These are phyloP conservation scores for Madurella fahalii DNA, from an alignment of 2,329 filamentous ascomycete species.

Conservation along the genomic window DNA sequence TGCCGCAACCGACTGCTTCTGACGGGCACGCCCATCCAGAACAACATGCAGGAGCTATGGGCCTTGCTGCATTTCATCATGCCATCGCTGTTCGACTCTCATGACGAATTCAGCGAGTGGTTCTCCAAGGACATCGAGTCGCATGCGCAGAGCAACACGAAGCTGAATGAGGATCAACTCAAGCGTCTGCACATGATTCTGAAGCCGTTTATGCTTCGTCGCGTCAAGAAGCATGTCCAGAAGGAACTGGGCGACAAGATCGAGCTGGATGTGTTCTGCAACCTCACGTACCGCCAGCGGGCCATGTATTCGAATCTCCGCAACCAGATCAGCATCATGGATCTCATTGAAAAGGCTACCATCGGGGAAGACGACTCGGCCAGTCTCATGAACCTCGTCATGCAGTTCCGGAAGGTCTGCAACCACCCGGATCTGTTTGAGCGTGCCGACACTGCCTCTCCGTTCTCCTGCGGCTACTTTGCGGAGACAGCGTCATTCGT, in stretches of 20 bases:
- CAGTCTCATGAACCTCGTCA: conserved; percentile 97
- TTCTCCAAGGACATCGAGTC: conserved; percentile 97
- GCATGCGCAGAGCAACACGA: conserved; percentile 98
- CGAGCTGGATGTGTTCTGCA: conserved; percentile 91
- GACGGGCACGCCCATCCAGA: conserved; percentile 96
- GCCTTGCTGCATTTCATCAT: conserved; percentile 98
- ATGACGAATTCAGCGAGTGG: conserved; percentile 91
- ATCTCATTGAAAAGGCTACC: conserved; percentile 94
- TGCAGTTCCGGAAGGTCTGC: conserved; percentile 99
- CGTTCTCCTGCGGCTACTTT: conserved; percentile 78
- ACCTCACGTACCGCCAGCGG: conserved; percentile 92
- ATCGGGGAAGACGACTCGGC: conserved; percentile 93
- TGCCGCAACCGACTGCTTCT: conserved; percentile 91
- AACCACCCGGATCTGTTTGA: conserved; percentile 98
- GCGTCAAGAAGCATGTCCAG: conserved; percentile 99
- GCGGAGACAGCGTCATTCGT: conserved; percentile 95
- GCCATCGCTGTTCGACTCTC: conserved; percentile 95
- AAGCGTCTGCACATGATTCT: conserved; percentile 97
- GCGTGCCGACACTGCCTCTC: conserved; percentile 84
- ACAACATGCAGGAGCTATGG: conserved; percentile 99
- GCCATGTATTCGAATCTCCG: conserved; percentile 89
- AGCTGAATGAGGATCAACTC: conserved; percentile 96
- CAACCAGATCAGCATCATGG: conserved; percentile 98
- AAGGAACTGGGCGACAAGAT: conserved; percentile 99
- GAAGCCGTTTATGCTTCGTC: conserved; percentile 98